These are phyloP conservation scores for Magnaporthiopsis poae DNA, from an alignment of 2,329 filamentous ascomycete species.

Conservation along the genomic window DNA sequence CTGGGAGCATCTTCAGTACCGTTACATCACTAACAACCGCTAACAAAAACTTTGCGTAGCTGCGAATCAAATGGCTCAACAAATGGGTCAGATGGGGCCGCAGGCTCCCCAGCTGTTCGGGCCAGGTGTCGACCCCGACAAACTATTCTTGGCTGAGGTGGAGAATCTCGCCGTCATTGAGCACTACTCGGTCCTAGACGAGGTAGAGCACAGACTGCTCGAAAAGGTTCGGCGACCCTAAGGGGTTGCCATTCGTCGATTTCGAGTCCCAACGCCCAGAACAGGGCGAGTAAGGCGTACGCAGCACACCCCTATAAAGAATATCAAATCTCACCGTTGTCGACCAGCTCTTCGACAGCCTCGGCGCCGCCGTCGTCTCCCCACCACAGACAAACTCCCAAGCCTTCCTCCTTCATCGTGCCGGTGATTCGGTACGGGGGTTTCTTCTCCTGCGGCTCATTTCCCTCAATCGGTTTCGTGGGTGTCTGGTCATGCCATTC, in stretches of 20 bases:
- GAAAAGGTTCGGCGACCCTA: constrained; percentile 26
- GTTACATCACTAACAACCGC: background rate
- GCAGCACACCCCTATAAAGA: background rate
- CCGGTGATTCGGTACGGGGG: constrained; percentile 63
- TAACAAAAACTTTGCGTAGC: constrained; percentile 38
- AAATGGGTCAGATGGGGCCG: constrained; percentile 74
- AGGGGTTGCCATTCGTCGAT: background rate
- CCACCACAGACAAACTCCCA: constrained; percentile 53
- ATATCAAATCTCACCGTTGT: background rate
- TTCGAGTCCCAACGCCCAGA: background rate
- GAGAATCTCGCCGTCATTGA: constrained; percentile 94
- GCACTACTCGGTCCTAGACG: constrained; percentile 83
- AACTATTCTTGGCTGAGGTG: constrained; percentile 82
- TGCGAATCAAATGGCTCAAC: constrained; percentile 82
- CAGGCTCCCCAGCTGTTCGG: constrained; percentile 69
- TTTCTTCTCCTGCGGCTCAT: constrained; percentile 49
- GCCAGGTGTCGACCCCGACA: constrained; percentile 87
- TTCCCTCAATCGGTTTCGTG: constrained; percentile 51
- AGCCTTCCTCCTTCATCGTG: constrained; percentile 52
- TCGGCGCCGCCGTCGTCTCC: constrained; percentile 10
- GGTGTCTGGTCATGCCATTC: constrained; percentile 85
- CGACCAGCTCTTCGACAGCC: background rate
- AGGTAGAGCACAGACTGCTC: constrained; percentile 75
- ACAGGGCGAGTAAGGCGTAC: background rate
- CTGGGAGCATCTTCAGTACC: background rate